phyloP scores from a whole-genome alignment of 208 protist genomes.

The Angomonas ambiguus region DNA sequence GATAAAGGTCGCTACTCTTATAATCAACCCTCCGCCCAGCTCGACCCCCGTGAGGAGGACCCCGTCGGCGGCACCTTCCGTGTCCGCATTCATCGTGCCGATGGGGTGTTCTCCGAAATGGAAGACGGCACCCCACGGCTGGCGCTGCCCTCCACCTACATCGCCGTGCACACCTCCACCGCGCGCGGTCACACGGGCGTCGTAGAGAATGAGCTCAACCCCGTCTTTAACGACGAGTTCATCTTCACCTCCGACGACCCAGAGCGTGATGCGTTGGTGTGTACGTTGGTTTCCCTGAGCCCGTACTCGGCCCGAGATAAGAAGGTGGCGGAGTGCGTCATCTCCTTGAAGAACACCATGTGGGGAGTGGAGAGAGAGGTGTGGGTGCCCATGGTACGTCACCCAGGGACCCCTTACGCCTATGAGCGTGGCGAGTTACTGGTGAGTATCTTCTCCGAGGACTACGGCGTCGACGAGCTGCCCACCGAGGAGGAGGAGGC shows the following conservation, averaged over 20 bases:
- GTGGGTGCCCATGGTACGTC: slow-evolving; percentile 70
- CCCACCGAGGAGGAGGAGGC: slow-evolving; percentile 46
- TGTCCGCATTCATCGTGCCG: slow-evolving; percentile 48
- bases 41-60: background rate
- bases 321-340: slow-evolving; percentile 63
- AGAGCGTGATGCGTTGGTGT: slow-evolving; percentile 59
- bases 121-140: slow-evolving; percentile 11
- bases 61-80: slow-evolving; percentile 24
- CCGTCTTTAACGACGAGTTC: slow-evolving; percentile 78
- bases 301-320: slow-evolving; percentile 18
- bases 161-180: slow-evolving; percentile 52
- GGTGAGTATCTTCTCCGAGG: slow-evolving; percentile 64
- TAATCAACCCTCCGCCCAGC: background rate
- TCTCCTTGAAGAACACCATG: slow-evolving; percentile 57
- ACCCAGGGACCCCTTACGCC: slow-evolving; percentile 53
- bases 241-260: slow-evolving; percentile 48
- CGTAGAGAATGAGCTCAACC: slow-evolving; percentile 36
- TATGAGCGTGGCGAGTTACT: slow-evolving; percentile 69
- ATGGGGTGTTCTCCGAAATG: slow-evolving; percentile 36
- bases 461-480: slow-evolving; percentile 44
- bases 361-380: slow-evolving; percentile 46
- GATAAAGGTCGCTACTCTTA: background rate
- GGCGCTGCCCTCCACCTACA: slow-evolving; percentile 33
- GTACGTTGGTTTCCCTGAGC: slow-evolving; percentile 33
- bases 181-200: slow-evolving; percentile 55